A percentile compares a stretch with the other conserved stretches of the same genome.
phyloP scores from a whole-genome alignment of 192 early-diverging fungal species.

The Globomyces pollinis-pini region DNA sequence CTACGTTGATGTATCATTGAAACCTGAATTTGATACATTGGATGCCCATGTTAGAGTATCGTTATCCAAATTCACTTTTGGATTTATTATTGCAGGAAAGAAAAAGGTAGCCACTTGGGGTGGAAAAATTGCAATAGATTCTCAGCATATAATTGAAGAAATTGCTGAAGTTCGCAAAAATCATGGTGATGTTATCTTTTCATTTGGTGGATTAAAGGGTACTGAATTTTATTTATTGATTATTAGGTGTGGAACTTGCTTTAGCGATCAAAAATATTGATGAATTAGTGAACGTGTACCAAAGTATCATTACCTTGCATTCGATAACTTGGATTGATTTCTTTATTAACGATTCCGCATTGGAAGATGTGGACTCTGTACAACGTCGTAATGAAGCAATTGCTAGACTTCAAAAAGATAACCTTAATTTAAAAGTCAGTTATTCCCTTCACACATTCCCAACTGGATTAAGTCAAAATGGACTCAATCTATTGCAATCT shows the following conservation, averaged over 20 bases:
- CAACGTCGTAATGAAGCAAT: constrained; percentile 34
- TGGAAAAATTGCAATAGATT: not conserved
- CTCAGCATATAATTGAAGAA: constrained; percentile 8
- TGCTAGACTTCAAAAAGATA: constrained; percentile 14
- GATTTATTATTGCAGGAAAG: constrained; percentile 13
- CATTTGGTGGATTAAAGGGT: constrained; percentile 36
- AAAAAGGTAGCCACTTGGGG: constrained; percentile 1
- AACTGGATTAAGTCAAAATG: constrained; percentile 15
- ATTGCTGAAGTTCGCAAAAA: constrained; percentile 9
- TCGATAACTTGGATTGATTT: constrained; percentile 29
- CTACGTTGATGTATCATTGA: constrained; percentile 25
- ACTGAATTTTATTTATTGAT: no score
- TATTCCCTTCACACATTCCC: constrained; percentile 32
- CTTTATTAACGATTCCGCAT: constrained; percentile 30
- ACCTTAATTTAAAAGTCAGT: constrained; percentile 20
- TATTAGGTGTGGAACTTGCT: constrained; percentile 23
- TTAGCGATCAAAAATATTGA: constrained; percentile 14
- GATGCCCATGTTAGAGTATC: constrained; percentile 13
- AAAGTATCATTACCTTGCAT: constrained; percentile 29
- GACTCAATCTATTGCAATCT: constrained; percentile 16
- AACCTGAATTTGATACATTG: constrained; percentile 22
- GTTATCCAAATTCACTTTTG: constrained; percentile 28
- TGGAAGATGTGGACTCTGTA: constrained; percentile 16
- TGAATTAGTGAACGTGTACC: constrained; percentile 20
- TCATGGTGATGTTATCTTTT: constrained; percentile 36